phyloP scores from a whole-genome alignment of 129 eudicot genomes.

The Helianthus tuberosus region DNA sequence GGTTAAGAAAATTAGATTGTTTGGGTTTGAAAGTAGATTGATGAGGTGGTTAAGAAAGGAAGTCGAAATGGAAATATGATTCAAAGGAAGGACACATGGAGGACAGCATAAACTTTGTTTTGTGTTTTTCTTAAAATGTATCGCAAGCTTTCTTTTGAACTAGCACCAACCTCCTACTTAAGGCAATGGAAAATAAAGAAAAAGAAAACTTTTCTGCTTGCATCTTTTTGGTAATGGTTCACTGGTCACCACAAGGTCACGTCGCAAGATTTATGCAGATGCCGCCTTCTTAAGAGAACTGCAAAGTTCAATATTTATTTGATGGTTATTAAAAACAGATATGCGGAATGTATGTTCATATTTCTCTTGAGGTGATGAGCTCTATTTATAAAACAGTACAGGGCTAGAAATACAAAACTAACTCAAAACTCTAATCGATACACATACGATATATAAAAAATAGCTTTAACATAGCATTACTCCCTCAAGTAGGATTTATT shows the following conservation, averaged over 20 bases:
- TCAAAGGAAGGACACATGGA: constrained; percentile 35
- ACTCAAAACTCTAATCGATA: too few relatives aligned
- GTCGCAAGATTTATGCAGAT: too few relatives aligned
- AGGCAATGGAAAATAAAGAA: constrained; percentile 19
- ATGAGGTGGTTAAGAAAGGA: constrained; percentile 31
- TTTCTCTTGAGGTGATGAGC: too few relatives aligned
- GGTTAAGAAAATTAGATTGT: background rate
- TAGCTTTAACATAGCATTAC: too few relatives aligned
- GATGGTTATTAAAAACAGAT: too few relatives aligned
- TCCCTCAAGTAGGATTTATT: too few relatives aligned
- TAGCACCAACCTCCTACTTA: constrained; percentile 27
- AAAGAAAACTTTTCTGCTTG: constrained; percentile 13
- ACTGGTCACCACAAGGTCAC: background rate
- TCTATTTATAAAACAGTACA: too few relatives aligned
- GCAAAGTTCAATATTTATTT: too few relatives aligned
- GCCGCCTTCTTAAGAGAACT: too few relatives aligned
- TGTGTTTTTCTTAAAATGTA: constrained; percentile 1
- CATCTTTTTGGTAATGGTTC: constrained; percentile 16
- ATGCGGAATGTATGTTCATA: too few relatives aligned
- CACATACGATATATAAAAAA: too few relatives aligned
- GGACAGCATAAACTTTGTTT: constrained; percentile 42
- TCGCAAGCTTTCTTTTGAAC: constrained; percentile 31
- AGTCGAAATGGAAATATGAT: constrained; percentile 17
- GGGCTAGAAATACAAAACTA: too few relatives aligned
- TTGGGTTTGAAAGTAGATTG: constrained; percentile 15